Conservation (phyloP, 164 flowering plant species). For the Amborella trichopoda region DNA sequence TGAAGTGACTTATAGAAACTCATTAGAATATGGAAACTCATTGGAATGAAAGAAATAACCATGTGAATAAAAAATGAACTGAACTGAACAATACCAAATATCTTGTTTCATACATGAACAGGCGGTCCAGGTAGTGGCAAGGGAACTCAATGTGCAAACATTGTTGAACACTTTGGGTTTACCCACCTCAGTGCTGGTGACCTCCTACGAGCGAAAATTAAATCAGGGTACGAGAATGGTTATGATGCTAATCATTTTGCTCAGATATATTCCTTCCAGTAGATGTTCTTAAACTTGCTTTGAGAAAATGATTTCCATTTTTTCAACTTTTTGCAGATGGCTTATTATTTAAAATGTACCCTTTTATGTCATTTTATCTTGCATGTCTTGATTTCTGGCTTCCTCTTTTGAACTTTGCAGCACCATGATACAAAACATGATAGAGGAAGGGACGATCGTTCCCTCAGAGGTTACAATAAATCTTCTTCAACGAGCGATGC, state of each 20-base stretch:
- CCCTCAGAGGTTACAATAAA: slow-evolving; percentile 93
- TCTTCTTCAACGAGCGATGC: slow-evolving; percentile 81
- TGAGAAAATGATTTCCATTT: too few species aligned
- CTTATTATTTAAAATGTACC: neutral
- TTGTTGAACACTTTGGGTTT: slow-evolving; percentile 78
- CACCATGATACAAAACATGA: slow-evolving; percentile 84
- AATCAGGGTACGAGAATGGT: slow-evolving; percentile 96
- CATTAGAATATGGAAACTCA: too few species aligned
- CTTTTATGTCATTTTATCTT: neutral
- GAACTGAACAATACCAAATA: too few species aligned
- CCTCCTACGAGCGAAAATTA: slow-evolving; percentile 85
- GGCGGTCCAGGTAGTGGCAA: slow-evolving; percentile 99
- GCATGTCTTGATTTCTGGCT: neutral
- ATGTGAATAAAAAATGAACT: too few species aligned
- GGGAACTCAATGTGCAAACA: slow-evolving; percentile 87
- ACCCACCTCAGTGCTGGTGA: slow-evolving; percentile 99
- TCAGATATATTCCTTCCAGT: neutral
- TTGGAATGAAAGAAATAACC: too few species aligned
- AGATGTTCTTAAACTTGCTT: too few species aligned
- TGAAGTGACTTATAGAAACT: too few species aligned
- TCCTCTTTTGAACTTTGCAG: slow-evolving; percentile 19
- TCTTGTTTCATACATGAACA: slow-evolving; percentile 14
- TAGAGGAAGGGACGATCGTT: slow-evolving; percentile 85
- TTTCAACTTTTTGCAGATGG: too few species aligned
- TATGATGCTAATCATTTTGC: slow-evolving; percentile 11